Evolutionary conservation across 495 filamentous ascomycete species (phyloP).

Genomic region (Parathielavia appendiculata): DNA sequence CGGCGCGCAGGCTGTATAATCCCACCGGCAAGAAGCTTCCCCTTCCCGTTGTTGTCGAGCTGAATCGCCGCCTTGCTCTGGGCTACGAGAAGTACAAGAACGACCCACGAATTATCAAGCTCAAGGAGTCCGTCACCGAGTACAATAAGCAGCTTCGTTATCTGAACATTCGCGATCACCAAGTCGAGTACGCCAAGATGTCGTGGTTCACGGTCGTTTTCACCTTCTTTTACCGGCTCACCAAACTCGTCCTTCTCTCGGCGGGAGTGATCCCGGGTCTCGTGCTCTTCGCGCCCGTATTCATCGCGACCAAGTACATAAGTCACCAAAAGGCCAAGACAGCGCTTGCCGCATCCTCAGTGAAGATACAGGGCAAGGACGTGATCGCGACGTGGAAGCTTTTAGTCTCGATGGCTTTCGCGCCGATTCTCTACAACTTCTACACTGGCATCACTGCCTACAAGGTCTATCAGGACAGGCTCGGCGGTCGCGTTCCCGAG

Average conservation of each 20-base stretch:
- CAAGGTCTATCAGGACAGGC: conserved; percentile 74
- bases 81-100: conserved; percentile 92
- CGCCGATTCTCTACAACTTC: conserved; percentile 75
- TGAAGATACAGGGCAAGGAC: conserved; percentile 90
- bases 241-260: conserved; percentile 68
- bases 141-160: conserved; percentile 89
- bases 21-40: conserved; percentile 90
- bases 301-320: conserved; percentile 81
- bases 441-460: conserved; percentile 70
- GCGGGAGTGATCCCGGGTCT: conserved; percentile 83
- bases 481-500: conserved; percentile 71
- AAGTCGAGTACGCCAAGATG: conserved; percentile 87
- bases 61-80: conserved; percentile 87
- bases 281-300: conserved; percentile 84
- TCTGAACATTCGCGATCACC: conserved; percentile 86
- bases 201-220: conserved; percentile 67
- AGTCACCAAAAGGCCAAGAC: conserved; percentile 86
- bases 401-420: conserved; percentile 82
- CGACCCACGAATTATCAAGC: conserved; percentile 73
- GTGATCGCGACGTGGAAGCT: conserved; percentile 99
- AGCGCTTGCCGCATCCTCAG: conserved; percentile 84
- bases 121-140: conserved; percentile 71
- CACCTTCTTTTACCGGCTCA: conserved; percentile 72
- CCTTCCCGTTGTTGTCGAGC: conserved; percentile 88
- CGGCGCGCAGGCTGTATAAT: conserved; percentile 88